phyloP scores from a whole-genome alignment of 768 basidiomycete species.

The Ramaria sp. region DNA sequence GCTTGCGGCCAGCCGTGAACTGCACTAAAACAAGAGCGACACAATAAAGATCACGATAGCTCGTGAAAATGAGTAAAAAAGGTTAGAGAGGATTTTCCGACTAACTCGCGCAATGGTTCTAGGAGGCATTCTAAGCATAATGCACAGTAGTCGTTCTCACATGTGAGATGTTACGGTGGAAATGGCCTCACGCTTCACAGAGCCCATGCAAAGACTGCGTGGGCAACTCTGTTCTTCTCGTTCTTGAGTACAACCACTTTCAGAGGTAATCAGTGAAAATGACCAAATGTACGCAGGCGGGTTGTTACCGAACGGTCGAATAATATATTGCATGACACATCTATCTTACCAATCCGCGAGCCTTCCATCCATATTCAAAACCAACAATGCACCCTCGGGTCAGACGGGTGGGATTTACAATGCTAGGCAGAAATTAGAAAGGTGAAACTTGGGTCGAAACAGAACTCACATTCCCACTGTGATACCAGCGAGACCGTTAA shows the following conservation, averaged over 20 bases:
- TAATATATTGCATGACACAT: background rate
- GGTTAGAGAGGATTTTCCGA: conserved; percentile 48
- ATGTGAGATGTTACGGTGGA: conserved; percentile 86
- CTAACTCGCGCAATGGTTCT: conserved; percentile 54
- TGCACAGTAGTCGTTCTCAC: conserved; percentile 68
- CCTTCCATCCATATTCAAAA: conserved; percentile 62
- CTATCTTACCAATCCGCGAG: conserved; percentile 65
- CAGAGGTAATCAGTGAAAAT: conserved; percentile 72
- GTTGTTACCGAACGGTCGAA: background rate
- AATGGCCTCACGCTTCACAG: conserved; percentile 81
- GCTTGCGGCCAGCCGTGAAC: conserved; percentile 47
- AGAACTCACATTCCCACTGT: conserved; percentile 65
- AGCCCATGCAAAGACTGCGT: conserved; percentile 76
- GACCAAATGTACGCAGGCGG: conserved; percentile 59
- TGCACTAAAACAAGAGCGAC: conserved; percentile 75
- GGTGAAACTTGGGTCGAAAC: background rate
- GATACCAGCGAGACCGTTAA: conserved; percentile 77
- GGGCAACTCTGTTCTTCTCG: conserved; percentile 65
- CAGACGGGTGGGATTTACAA: conserved; percentile 62
- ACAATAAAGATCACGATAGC: conserved; percentile 70
- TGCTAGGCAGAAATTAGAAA: conserved; percentile 26
- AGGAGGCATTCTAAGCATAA: conserved; percentile 64
- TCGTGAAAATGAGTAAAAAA: conserved; percentile 67
- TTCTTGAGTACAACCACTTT: conserved; percentile 86
- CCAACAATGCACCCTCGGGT: conserved; percentile 71